Percentiles rank a stretch among this genome's conserved stretches.
These are phyloP conservation scores for Cercospora sesami DNA, from an alignment of 2,329 filamentous ascomycete species.

Conservation along the genomic window DNA sequence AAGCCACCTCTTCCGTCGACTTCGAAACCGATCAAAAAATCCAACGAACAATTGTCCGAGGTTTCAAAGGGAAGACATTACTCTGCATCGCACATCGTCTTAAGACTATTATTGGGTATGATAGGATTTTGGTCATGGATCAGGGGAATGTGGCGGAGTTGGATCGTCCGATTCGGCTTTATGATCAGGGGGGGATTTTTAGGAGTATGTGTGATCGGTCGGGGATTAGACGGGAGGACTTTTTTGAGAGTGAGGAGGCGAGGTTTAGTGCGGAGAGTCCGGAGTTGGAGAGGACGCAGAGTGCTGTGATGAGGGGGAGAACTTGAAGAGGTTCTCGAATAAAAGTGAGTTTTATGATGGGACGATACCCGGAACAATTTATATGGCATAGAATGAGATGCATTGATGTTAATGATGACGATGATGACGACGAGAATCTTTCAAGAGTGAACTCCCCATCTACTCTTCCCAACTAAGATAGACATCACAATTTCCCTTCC, in stretches of 20 bases:
- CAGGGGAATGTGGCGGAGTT: slow-evolving; percentile 83
- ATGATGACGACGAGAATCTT: too few species aligned
- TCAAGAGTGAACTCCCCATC: too few species aligned
- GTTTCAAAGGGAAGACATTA: slow-evolving; percentile 82
- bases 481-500: too few species aligned
- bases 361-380: background rate
- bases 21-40: slow-evolving; percentile 98
- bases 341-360: background rate
- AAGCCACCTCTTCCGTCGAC: slow-evolving; percentile 89
- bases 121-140: slow-evolving; percentile 97
- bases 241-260: slow-evolving; percentile 39
- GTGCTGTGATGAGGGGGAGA: slow-evolving; percentile 13
- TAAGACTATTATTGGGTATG: slow-evolving; percentile 87
- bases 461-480: too few species aligned
- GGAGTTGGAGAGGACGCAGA: slow-evolving; percentile 35
- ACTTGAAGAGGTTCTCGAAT: background rate
- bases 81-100: slow-evolving; percentile 91
- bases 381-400: background rate
- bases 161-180: slow-evolving; percentile 72
- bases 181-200: slow-evolving; percentile 75
- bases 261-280: slow-evolving; percentile 32
- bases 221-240: slow-evolving; percentile 64
- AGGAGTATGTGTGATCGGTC: slow-evolving; percentile 85
- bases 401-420: background rate
- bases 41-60: slow-evolving; percentile 80